phyloP scores from a whole-genome alignment of 352 stramenopile species.

The Pythium insidiosum region DNA sequence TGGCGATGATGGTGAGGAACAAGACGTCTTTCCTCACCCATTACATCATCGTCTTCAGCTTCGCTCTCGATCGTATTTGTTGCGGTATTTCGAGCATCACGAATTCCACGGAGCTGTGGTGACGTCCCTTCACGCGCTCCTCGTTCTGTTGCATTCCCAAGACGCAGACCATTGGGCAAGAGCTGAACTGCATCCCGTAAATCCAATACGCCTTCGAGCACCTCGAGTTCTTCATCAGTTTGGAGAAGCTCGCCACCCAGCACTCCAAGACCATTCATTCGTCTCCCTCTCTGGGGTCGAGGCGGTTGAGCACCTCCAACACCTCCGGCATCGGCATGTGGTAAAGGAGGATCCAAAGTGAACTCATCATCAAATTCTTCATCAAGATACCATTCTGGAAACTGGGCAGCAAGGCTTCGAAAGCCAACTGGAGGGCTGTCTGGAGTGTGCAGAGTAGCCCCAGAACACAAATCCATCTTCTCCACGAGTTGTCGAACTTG shows the following conservation, averaged over 20 bases:
- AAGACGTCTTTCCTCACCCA: conserved; percentile 9
- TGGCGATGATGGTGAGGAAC: conserved; percentile 14
- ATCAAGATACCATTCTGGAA: conserved; percentile 71
- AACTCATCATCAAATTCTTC: conserved; percentile 37
- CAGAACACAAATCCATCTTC: conserved; percentile 82
- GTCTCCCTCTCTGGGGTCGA: neutral
- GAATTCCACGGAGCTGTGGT: too few species aligned
- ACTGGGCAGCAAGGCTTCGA: conserved; percentile 42
- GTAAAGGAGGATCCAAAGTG: conserved; percentile 23
- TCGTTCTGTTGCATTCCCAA: too few species aligned
- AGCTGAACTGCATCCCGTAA: conserved; percentile 30
- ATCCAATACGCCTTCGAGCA: conserved; percentile 60
- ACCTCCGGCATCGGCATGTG: too few species aligned
- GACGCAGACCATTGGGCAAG: too few species aligned
- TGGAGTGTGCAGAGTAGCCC: conserved; percentile 26
- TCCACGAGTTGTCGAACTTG: conserved; percentile 71
- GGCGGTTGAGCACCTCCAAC: too few species aligned
- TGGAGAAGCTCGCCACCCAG: conserved; percentile 56
- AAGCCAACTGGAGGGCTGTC: conserved; percentile 42
- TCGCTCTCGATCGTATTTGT: conserved; percentile 6
- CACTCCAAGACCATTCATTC: too few species aligned
- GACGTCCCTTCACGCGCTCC: too few species aligned
- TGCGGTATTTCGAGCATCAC: too few species aligned
- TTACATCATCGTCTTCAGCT: conserved; percentile 15
- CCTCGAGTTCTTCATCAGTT: conserved; percentile 57